Percentiles rank a stretch among this genome's conserved stretches.
Evolutionary conservation across 2,329 filamentous ascomycete genomes (phyloP).

Genomic region (Gnomoniopsis smithogilvyi): DNA sequence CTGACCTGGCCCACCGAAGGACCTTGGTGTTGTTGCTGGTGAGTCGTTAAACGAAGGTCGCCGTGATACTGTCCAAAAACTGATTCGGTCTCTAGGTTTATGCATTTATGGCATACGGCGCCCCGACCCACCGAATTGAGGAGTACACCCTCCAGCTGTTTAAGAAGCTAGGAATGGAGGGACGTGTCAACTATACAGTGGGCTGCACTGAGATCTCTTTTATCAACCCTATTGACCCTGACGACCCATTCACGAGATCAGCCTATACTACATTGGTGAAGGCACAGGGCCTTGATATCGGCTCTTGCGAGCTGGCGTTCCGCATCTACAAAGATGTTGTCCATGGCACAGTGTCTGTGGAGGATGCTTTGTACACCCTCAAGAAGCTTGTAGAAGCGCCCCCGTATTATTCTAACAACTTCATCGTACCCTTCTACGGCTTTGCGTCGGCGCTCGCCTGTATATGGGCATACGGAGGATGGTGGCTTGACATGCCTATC

Average conservation of each 20-base stretch:
- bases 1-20: constrained; percentile 15
- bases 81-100: constrained; percentile 8
- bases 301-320: constrained; percentile 17
- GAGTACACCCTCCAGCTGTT: constrained; percentile 17
- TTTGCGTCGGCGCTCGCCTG: constrained; percentile 3
- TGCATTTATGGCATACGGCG: constrained; percentile 17
- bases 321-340: constrained; percentile 19
- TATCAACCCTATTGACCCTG: constrained; percentile 13
- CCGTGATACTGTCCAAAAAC: not conserved
- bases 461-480: constrained; percentile 9
- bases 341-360: constrained; percentile 12
- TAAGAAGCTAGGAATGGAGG: constrained; percentile 18
- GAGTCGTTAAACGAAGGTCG: not conserved
- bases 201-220: constrained; percentile 19
- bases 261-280: constrained; percentile 20
- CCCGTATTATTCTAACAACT: constrained; percentile 14
- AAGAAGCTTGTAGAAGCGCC: constrained; percentile 7
- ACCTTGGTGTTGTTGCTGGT: constrained; percentile 16
- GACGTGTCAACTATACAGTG: constrained; percentile 19
- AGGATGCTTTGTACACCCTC: constrained; percentile 14
- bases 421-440: constrained; percentile 14
- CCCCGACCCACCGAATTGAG: constrained; percentile 17
- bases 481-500: constrained; percentile 14
- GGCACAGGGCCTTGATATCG: constrained; percentile 19
- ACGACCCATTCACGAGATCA: constrained; percentile 16